Percentiles rank a stretch among this genome's conserved stretches.
These are phyloP conservation scores for Cetradonia linearis DNA, from an alignment of 495 filamentous ascomycete species.

Conservation along the genomic window DNA sequence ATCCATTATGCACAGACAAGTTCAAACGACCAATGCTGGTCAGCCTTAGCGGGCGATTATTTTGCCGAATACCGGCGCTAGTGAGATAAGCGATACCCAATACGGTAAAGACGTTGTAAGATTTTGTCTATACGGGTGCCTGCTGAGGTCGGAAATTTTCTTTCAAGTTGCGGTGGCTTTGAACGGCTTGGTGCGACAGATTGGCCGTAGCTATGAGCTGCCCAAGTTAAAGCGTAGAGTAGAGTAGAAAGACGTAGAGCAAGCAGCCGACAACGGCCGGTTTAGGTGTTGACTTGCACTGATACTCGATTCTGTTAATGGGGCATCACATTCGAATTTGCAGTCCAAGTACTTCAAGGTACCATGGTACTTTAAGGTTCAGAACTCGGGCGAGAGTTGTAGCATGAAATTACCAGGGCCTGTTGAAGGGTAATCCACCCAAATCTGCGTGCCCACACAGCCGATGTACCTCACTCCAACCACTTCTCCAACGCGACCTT, in stretches of 20 bases:
- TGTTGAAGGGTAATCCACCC: conserved; percentile 10
- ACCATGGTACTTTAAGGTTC: conserved; percentile 18
- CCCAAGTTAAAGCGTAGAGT: conserved; percentile 4
- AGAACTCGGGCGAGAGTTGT: conserved; percentile 10
- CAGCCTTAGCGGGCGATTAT: conserved; percentile 19
- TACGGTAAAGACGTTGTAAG: conserved; percentile 8
- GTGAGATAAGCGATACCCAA: conserved; percentile 11
- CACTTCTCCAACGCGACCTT: conserved; percentile 13
- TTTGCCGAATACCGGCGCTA: conserved; percentile 9
- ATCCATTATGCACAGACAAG: conserved; percentile 18
- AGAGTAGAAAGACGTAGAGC: conserved; percentile 12
- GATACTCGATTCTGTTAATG: conserved; percentile 12
- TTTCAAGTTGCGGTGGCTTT: conserved; percentile 8
- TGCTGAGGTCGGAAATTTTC: conserved; percentile 14
- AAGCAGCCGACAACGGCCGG: conserved; percentile 7
- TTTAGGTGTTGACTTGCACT: conserved; percentile 14
- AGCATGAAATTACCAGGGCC: conserved; percentile 11
- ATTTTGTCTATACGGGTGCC: conserved; percentile 15
- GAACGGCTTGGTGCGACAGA: conserved; percentile 10
- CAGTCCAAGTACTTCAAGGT: conserved; percentile 13
- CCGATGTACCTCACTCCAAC: conserved; percentile 15
- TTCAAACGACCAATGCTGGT: not conserved
- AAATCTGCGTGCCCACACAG: conserved; percentile 6
- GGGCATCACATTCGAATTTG: conserved; percentile 6
- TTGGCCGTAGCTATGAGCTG: conserved; percentile 20